These are phyloP conservation scores for Prinsepia uniflora DNA, from an alignment of 306 rosid genomes.

Conservation along the genomic window DNA sequence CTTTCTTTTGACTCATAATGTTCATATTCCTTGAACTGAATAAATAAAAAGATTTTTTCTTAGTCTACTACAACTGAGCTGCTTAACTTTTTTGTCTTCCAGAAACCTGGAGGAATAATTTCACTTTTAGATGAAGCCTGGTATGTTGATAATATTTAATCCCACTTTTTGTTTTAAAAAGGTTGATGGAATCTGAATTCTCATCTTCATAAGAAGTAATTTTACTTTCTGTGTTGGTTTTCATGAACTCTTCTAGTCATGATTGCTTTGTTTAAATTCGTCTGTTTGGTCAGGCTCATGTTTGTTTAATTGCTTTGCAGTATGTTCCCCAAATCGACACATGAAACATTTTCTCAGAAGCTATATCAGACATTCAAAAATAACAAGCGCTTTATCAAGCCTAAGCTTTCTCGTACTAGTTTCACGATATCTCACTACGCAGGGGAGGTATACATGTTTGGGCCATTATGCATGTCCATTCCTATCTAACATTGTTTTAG, in stretches of 20 bases:
- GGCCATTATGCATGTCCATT: slow-evolving; percentile 23
- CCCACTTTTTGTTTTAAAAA: slow-evolving; percentile 10
- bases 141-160: slow-evolving; percentile 47
- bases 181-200: slow-evolving; percentile 28
- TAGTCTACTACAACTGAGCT: not conserved
- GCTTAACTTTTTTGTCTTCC: slow-evolving; percentile 20
- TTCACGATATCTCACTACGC: slow-evolving; percentile 93
- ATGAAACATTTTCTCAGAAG: slow-evolving; percentile 98
- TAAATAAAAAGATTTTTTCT: not conserved
- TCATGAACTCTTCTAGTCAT: slow-evolving; percentile 12
- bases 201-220: slow-evolving; percentile 6
- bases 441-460: slow-evolving; percentile 74
- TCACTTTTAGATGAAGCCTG: slow-evolving; percentile 99
- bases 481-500: slow-evolving; percentile 16
- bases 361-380: slow-evolving; percentile 93
- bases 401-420: slow-evolving; percentile 97
- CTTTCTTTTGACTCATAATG: slow-evolving; percentile 11
- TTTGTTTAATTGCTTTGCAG: slow-evolving; percentile 50
- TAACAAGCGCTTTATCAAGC: slow-evolving; percentile 96
- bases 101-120: slow-evolving; percentile 99
- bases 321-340: slow-evolving; percentile 99
- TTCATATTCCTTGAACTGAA: not conserved
- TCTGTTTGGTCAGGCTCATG: slow-evolving; percentile 36
- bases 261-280: slow-evolving; percentile 23
- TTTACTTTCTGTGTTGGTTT: slow-evolving; percentile 2